A percentile compares a stretch with the other conserved stretches of the same genome.
Conservation (phyloP, 257 asterid species). For the Cynanchum wilfordii region DNA sequence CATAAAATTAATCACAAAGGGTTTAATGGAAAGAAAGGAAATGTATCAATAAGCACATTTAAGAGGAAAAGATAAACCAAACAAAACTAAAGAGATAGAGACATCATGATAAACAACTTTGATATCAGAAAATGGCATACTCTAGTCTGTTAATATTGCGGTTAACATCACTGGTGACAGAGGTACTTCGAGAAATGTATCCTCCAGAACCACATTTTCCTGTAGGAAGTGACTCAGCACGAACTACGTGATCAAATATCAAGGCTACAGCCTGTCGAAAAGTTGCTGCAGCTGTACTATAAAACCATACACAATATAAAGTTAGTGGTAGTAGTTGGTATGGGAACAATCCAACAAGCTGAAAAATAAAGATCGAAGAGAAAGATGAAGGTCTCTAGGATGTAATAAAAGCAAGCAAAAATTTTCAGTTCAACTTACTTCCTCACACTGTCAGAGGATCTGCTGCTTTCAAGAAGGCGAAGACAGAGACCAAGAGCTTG, state of each 20-base stretch:
- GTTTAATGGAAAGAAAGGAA: not conserved
- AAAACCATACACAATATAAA: slow-evolving; percentile 20
- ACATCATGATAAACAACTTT: not conserved
- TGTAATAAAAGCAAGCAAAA: not conserved
- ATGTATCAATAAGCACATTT: not conserved
- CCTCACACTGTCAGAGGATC: slow-evolving; percentile 96
- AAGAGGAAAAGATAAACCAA: not conserved
- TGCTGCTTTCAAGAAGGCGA: slow-evolving; percentile 82
- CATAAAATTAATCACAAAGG: not conserved
- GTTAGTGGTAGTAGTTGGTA: not conserved
- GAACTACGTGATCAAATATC: slow-evolving; percentile 83
- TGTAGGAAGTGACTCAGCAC: slow-evolving; percentile 78
- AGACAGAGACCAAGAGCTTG: slow-evolving; percentile 93
- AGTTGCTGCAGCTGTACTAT: slow-evolving; percentile 99
- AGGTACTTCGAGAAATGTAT: slow-evolving; percentile 69
- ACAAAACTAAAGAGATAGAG: not conserved
- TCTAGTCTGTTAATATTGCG: slow-evolving; percentile 79
- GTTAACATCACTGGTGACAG: slow-evolving; percentile 87
- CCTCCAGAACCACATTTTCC: slow-evolving; percentile 88
- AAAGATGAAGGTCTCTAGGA: slow-evolving; percentile 7
- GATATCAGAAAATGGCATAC: slow-evolving; percentile 41
- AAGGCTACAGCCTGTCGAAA: slow-evolving; percentile 98
- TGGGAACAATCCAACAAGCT: slow-evolving; percentile 16
- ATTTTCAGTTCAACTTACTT: slow-evolving; percentile 55
- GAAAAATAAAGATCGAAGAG: not conserved